A percentile compares a stretch with the other conserved stretches of the same genome.
Conservation (phyloP, 2,329 filamentous ascomycete species). For the Botrytis fragariae region DNA sequence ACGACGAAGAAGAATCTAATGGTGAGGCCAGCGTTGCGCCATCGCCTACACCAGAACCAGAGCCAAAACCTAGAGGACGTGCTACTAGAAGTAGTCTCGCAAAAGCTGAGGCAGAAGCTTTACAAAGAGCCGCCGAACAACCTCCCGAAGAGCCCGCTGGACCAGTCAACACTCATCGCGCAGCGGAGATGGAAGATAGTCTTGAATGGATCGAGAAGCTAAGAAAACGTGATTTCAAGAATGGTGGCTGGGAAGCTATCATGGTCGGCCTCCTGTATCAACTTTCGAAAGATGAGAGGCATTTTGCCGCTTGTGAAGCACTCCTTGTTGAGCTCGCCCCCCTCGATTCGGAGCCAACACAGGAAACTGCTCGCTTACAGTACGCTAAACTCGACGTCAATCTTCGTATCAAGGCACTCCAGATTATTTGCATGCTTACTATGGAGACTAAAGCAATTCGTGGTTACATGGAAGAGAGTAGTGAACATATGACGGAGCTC, state of each 20-base stretch:
- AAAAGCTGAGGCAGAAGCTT: constrained; percentile 70
- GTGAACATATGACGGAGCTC: constrained; percentile 89
- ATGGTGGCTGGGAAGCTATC: constrained; percentile 90
- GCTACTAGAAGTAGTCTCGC: constrained; percentile 84
- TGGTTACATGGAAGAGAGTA: constrained; percentile 86
- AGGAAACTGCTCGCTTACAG: constrained; percentile 68
- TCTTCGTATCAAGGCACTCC: constrained; percentile 72
- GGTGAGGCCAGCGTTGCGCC: constrained; percentile 51
- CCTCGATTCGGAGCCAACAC: constrained; percentile 68
- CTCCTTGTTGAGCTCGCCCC: constrained; percentile 81
- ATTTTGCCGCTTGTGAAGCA: constrained; percentile 71
- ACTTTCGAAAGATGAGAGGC: constrained; percentile 70
- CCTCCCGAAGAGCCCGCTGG: constrained; percentile 44
- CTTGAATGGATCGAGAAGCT: constrained; percentile 86
- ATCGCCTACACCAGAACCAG: constrained; percentile 67
- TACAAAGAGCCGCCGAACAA: constrained; percentile 50
- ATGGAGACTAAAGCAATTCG: constrained; percentile 83
- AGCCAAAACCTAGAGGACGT: constrained; percentile 63
- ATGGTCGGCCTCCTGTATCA: constrained; percentile 84
- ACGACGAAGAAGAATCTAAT: constrained; percentile 66
- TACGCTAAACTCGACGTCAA: constrained; percentile 82
- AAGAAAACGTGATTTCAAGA: constrained; percentile 76
- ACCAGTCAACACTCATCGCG: constrained; percentile 58
- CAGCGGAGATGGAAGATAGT: constrained; percentile 68
- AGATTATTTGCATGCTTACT: constrained; percentile 83